Conservation (phyloP, 345 rosid genomes). For the Cardiospermum halicacabum region DNA sequence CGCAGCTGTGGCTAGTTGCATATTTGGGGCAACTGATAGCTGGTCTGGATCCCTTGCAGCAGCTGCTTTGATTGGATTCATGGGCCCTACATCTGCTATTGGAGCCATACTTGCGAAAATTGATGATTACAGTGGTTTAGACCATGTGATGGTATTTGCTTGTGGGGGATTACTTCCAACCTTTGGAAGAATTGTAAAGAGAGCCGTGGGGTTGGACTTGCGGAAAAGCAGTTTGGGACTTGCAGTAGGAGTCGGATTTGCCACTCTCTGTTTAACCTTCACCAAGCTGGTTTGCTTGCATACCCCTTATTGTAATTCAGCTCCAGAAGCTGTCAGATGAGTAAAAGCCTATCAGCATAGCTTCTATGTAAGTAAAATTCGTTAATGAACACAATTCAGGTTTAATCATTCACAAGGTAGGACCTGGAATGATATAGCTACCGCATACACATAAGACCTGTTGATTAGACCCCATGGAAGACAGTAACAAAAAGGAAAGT, state of each 20-base stretch:
- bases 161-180: constrained; percentile 85
- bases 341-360: background rate
- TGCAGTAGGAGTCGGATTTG: constrained; percentile 61
- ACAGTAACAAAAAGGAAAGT: background rate
- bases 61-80: constrained; percentile 83
- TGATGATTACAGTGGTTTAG: constrained; percentile 91
- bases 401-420: background rate
- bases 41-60: constrained; percentile 90
- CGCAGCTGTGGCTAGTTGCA: constrained; percentile 96
- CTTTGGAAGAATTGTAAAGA: constrained; percentile 49
- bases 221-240: constrained; percentile 59
- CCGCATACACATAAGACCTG: constrained; percentile 5
- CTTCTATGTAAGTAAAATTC: background rate
- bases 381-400: background rate
- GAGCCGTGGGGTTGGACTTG: constrained; percentile 61
- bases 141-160: constrained; percentile 87
- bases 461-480: background rate
- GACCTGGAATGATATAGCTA: background rate
- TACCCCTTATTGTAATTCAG: constrained; percentile 95
- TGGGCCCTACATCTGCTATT: constrained; percentile 87
- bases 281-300: constrained; percentile 91
- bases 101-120: constrained; percentile 88
- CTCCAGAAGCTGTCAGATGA: constrained; percentile 93
- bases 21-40: constrained; percentile 84
- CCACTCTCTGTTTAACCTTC: constrained; percentile 71